Base-by-base conservation (phyloP, 306 rosid species). In the Elaeagnus macrophylla region DNA sequence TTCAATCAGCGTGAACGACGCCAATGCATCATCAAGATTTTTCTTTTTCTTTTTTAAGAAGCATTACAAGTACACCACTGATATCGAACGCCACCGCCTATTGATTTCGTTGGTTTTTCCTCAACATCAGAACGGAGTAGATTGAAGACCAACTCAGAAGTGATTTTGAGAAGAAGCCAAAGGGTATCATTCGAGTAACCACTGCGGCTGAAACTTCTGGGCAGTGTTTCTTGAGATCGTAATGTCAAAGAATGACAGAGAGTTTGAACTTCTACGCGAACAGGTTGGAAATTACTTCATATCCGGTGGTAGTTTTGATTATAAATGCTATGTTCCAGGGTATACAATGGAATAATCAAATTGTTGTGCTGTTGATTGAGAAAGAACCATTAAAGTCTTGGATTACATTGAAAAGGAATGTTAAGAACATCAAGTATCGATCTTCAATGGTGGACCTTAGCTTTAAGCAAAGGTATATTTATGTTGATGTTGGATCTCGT, bases 401-500 rank as follows among this genome's bases (percentile, higher is more conserved):
- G 83, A 56, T 60, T 48, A 10, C 71, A 14, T 16, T 69, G 9
- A 74, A 75, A 53, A 83, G 65, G 47, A 77, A 69, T 47, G 37
- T 61, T 53, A 75, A 72, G 66, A 77, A 65, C 47, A 43, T 80
- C 5, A 80, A 77, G 54, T 80, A 77, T 65, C 13, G 72, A 38
- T 54, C 82, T 67, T 80, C 86, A 2, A 58, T 70, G 76, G 84
- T 57, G 57, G 80, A 80, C 25, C 56, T 77, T 45, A 80, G 75
- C 76, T 80, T 75, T 25, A 80, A 77, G 74, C 65, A 62, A 17
- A 72, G 79, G 39, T 75, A 80, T 48, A 67, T 80, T 7, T 83
- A 80, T 15, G 40, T 83, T 39, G 86, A 83, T 17, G 69, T 80
- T 2, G 91, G 91, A 16, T 78, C 91, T 15, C 68, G 78, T 15